Conservation (phyloP, 345 rosid species). For the Camelina sativa region DNA sequence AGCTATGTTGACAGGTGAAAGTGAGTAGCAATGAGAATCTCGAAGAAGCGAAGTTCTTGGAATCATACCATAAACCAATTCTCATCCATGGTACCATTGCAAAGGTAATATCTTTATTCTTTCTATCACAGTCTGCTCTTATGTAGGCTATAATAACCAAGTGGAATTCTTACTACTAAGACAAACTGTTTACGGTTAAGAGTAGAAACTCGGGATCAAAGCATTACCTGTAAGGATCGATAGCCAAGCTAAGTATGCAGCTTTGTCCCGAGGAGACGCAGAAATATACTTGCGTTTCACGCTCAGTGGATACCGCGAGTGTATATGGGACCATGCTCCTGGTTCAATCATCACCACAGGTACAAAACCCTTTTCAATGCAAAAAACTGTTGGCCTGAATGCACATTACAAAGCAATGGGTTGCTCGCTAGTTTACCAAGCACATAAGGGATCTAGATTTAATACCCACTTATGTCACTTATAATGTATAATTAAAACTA, state of each 20-base stretch:
- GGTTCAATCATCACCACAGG: slow-evolving; percentile 87
- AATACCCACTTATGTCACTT: background rate
- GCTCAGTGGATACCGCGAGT: slow-evolving; percentile 76
- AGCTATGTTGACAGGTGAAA: slow-evolving; percentile 55
- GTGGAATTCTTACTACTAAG: slow-evolving; percentile 13
- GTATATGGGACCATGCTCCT: slow-evolving; percentile 99
- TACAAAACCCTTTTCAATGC: slow-evolving; percentile 34
- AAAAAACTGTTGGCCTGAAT: slow-evolving; percentile 1
- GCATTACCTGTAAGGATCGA: slow-evolving; percentile 89
- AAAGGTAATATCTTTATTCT: slow-evolving; percentile 48
- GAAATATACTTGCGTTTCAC: slow-evolving; percentile 91
- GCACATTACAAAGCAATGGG: slow-evolving; percentile 8
- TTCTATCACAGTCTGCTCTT: background rate
- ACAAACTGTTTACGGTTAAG: slow-evolving; percentile 13
- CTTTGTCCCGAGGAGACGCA: slow-evolving; percentile 86
- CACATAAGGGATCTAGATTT: background rate
- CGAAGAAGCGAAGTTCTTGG: slow-evolving; percentile 88
- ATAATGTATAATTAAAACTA: background rate
- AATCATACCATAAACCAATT: slow-evolving; percentile 84
- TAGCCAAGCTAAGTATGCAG: slow-evolving; percentile 95
- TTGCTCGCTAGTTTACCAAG: background rate
- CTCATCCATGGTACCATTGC: slow-evolving; percentile 75
- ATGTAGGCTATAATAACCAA: slow-evolving; percentile 12
- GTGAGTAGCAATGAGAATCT: slow-evolving; percentile 73
- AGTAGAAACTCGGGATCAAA: slow-evolving; percentile 87